These are phyloP conservation scores for Inga leiocalycina DNA, from an alignment of 306 rosid genomes.

Conservation along the genomic window DNA sequence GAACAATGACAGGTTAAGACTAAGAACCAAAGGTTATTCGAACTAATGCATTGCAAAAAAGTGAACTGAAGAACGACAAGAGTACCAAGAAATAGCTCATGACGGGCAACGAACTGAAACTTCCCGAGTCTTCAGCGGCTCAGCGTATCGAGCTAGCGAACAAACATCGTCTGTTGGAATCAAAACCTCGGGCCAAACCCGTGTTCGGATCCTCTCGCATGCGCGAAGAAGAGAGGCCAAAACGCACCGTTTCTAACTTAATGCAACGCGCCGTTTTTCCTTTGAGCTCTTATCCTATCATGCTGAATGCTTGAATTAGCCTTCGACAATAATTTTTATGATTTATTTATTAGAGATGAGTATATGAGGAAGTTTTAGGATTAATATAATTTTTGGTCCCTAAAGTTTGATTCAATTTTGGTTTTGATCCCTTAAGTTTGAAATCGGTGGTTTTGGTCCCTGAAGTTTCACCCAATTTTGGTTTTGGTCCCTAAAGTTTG, in stretches of 20 bases:
- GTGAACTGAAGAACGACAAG: background rate
- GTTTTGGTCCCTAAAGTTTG: too few species aligned
- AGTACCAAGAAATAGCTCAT: slow-evolving; percentile 57
- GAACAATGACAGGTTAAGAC: background rate
- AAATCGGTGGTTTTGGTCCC: too few species aligned
- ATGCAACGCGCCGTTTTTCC: background rate
- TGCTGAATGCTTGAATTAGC: too few species aligned
- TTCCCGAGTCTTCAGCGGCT: background rate
- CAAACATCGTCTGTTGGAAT: background rate
- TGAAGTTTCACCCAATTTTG: too few species aligned
- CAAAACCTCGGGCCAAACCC: slow-evolving; percentile 21
- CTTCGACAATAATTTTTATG: too few species aligned
- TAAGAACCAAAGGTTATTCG: background rate
- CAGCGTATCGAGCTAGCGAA: background rate
- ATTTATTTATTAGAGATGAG: too few species aligned
- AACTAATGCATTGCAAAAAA: background rate
- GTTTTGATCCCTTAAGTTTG: too few species aligned
- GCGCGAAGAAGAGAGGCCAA: background rate
- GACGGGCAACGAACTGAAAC: background rate
- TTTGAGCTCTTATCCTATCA: background rate
- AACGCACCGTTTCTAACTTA: background rate
- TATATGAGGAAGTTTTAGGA: too few species aligned
- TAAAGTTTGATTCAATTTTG: too few species aligned
- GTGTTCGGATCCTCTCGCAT: background rate
- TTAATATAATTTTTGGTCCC: too few species aligned